A percentile compares a stretch with the other conserved stretches of the same genome.
Conservation (phyloP, 176 grass and related monocot species). For the Thalia dealbata region DNA sequence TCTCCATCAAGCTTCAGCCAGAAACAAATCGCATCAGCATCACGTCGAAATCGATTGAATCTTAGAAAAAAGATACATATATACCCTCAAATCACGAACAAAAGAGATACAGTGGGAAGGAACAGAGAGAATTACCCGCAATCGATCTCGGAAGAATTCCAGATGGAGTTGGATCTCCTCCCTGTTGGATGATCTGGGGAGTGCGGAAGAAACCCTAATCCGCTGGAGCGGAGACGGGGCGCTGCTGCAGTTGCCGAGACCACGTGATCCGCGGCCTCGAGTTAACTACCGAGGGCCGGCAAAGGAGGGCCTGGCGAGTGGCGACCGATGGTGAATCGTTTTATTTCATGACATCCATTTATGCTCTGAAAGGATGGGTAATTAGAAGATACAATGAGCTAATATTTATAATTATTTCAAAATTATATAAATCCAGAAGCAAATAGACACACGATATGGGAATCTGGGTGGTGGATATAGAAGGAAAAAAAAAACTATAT, state of each 20-base stretch:
- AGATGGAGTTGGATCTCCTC: neutral
- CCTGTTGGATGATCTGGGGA: neutral
- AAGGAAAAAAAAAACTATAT: too few relatives aligned
- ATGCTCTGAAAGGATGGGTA: too few relatives aligned
- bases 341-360: too few relatives aligned
- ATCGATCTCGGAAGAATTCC: neutral
- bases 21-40: neutral
- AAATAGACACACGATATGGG: too few relatives aligned
- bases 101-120: neutral
- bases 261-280: slow-evolving; percentile 3
- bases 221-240: neutral
- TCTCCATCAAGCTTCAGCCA: neutral
- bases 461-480: too few relatives aligned
- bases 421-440: too few relatives aligned
- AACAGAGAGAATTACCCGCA: neutral
- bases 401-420: too few relatives aligned
- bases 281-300: slow-evolving; percentile 10
- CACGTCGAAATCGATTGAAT: slow-evolving; percentile 2
- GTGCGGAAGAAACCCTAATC: neutral
- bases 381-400: too few relatives aligned
- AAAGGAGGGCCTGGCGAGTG: too few relatives aligned
- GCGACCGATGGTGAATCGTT: too few relatives aligned
- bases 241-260: neutral
- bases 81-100: slow-evolving; percentile 2
- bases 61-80: neutral